phyloP scores from a whole-genome alignment of 176 grass and related monocot species.

The Carex parvula region DNA sequence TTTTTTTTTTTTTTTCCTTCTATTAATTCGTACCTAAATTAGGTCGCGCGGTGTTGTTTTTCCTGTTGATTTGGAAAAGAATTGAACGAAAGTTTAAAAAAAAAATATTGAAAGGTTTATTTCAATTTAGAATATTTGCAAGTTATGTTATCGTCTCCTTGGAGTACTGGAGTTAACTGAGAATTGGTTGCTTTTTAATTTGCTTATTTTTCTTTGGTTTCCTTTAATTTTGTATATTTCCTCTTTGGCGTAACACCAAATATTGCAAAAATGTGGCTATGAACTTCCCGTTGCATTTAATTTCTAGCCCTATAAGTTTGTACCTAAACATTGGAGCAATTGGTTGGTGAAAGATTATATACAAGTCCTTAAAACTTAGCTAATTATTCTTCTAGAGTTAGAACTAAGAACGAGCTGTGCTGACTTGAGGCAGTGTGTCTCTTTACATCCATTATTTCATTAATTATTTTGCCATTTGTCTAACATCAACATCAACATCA shows the following conservation, averaged over 20 bases:
- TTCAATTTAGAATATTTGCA: not conserved
- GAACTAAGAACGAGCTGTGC: not conserved
- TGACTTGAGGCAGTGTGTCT: not conserved
- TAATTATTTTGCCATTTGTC: not conserved
- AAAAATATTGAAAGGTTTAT: too few relatives aligned
- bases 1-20: not conserved
- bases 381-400: not conserved
- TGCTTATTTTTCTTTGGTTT: not conserved
- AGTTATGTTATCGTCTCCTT: not conserved
- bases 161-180: not conserved
- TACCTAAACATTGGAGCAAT: not conserved
- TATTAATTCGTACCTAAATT: not conserved
- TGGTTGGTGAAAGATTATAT: not conserved
- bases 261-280: not conserved
- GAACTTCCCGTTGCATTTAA: not conserved
- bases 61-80: not conserved
- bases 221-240: not conserved
- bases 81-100: not conserved
- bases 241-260: not conserved
- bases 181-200: not conserved
- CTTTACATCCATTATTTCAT: not conserved
- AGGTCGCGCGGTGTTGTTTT: slow-evolving; percentile 9
- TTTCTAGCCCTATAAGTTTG: not conserved
- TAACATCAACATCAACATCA: not conserved
- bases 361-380: not conserved